Evolutionary conservation across 805 yeast genomes (phyloP).

Genomic region (Barnettozyma pratensis): DNA sequence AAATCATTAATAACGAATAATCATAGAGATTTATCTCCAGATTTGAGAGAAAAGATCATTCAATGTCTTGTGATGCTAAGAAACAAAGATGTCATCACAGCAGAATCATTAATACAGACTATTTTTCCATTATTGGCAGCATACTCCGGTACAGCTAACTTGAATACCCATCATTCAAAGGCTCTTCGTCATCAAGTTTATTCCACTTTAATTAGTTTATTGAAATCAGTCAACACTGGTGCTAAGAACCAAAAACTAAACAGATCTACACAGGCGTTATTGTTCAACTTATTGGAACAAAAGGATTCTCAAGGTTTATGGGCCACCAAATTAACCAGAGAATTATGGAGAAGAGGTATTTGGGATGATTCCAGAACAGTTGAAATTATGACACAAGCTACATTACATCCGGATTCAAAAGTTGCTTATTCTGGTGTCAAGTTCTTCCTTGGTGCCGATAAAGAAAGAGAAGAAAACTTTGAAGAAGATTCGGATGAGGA

Average conservation of each 20-base stretch:
- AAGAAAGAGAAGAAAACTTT: conserved; percentile 80
- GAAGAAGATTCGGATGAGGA: conserved; percentile 70
- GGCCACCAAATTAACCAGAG: conserved; percentile 94
- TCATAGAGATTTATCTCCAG: conserved; percentile 79
- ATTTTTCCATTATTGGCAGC: conserved; percentile 79
- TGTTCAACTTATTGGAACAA: conserved; percentile 80
- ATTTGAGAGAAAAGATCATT: conserved; percentile 84
- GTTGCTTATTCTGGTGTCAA: conserved; percentile 86
- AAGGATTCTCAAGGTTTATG: conserved; percentile 83
- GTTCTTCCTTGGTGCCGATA: conserved; percentile 93
- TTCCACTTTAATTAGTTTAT: conserved; percentile 65
- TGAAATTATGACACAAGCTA: conserved; percentile 96
- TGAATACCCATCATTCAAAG: conserved; percentile 62
- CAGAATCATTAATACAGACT: conserved; percentile 80
- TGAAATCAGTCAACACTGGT: conserved; percentile 83
- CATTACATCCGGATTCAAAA: conserved; percentile 79
- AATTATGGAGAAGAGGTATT: conserved; percentile 94
- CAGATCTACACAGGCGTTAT: conserved; percentile 83
- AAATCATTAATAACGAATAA: conserved; percentile 62
- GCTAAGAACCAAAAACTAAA: conserved; percentile 86
- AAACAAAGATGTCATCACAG: conserved; percentile 71
- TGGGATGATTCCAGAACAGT: conserved; percentile 98
- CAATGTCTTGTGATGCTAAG: conserved; percentile 86
- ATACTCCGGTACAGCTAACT: conserved; percentile 46
- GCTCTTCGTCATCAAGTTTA: conserved; percentile 80